phyloP scores from a whole-genome alignment of 768 basidiomycete genomes.

The Sarcomyxa edulis region DNA sequence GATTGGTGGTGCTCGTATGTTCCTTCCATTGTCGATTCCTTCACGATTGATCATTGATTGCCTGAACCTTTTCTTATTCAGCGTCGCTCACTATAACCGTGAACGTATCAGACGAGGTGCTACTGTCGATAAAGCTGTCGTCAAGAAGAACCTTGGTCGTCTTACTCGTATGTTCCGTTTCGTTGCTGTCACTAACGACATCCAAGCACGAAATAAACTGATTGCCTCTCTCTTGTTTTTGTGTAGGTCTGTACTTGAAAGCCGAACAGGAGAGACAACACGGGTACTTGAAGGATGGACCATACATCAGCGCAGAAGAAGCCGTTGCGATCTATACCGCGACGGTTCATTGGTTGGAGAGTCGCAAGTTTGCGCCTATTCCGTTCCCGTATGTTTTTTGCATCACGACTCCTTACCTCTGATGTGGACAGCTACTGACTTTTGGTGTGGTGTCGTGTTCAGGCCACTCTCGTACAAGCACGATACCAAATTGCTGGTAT shows the following conservation, averaged over 20 bases:
- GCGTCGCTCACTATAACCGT: conserved; percentile 96
- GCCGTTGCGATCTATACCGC: conserved; percentile 98
- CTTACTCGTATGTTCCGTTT: conserved; percentile 69
- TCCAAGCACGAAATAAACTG: no score
- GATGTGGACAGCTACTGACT: conserved; percentile 1
- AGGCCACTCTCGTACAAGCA: conserved; percentile 98
- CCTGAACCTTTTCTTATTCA: conserved; percentile 16
- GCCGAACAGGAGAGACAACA: conserved; percentile 99
- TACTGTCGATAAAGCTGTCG: conserved; percentile 96
- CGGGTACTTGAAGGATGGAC: conserved; percentile 97
- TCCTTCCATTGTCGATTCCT: background rate
- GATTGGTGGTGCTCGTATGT: conserved; percentile 97
- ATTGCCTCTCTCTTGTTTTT: conserved; percentile 5
- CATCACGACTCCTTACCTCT: background rate
- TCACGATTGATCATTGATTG: conserved; percentile 3
- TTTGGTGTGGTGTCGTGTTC: no score
- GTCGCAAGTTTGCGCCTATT: conserved; percentile 95
- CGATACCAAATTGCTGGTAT: conserved; percentile 94
- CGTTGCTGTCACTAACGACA: background rate
- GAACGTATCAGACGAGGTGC: conserved; percentile 96
- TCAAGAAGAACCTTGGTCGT: conserved; percentile 98
- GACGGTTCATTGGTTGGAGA: conserved; percentile 98
- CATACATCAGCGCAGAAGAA: conserved; percentile 98
- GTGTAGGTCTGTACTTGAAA: conserved; percentile 85
- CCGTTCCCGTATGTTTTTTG: conserved; percentile 81